Base-by-base conservation (phyloP, 2,329 filamentous ascomycete genomes). In the Ceratocystis smalleyi region DNA sequence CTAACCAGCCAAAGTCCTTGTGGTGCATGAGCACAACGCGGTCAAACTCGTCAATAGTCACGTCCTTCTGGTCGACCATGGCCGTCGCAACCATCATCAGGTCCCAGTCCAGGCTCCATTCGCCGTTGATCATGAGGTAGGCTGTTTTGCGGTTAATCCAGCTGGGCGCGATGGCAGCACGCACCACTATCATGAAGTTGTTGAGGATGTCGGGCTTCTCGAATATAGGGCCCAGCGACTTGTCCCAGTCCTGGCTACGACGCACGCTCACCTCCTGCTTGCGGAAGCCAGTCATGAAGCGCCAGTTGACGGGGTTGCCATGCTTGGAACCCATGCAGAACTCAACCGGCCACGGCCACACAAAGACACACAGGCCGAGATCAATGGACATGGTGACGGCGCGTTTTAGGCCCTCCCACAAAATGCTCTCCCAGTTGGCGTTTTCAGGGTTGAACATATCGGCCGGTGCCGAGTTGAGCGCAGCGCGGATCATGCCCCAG, bases 41-140 rank as follows among this genome's bases (percentile, higher is more conserved):
- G 67, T 82, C 81, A 71, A 96, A 86, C 27, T 85, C 83, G n/a
- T 88, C 82, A 15, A 89, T 71, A 5, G 24, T 15, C 10, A 65
- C 30, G n/a, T 64, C 65, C 70, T 83, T 84, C 68, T 78, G 77
- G 68, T 89, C 86, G 1, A 91, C 81, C 68, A 95, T 74, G 43
- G 76, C 75, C 57, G 89, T 87, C 3, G 89, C 89, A 67, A 80
- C 76, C 12, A 90, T 77, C 89, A 96, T 96, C 22, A 81, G 80
- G 59, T 79, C 79, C 81, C 91, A 96, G 72, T 96, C 91, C 67
- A 96, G 77, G 73, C 95, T 88, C 86, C 90, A 97, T 67, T 90
- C 82, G 67, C 81, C 82, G 72, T 91, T 88, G 79, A 95, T 88
- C 69, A 94, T 85, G 68, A 95, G 75, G 72, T 95, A 95, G 22